phyloP scores from a whole-genome alignment of 768 basidiomycete species.

The Rubroboletus pulcherrimus region DNA sequence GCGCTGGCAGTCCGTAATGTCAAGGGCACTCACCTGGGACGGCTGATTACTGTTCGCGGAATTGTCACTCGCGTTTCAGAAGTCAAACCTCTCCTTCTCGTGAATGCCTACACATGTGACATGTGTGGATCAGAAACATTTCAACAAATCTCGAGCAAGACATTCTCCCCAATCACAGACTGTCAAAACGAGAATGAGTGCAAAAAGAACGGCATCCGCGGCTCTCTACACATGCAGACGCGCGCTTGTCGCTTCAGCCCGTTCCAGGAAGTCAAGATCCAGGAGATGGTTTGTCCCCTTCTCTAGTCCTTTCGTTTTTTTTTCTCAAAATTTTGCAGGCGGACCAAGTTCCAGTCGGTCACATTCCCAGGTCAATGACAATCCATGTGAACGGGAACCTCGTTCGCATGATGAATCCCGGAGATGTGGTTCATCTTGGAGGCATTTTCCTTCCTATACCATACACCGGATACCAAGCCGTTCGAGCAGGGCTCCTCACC shows the following conservation, averaged over 20 bases:
- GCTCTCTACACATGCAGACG: slow-evolving; percentile 96
- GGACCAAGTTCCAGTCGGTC: slow-evolving; percentile 98
- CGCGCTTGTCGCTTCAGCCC: slow-evolving; percentile 95
- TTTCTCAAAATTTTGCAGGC: slow-evolving; percentile 48
- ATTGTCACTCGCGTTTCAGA: slow-evolving; percentile 99
- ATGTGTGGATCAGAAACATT: slow-evolving; percentile 98
- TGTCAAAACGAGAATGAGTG: slow-evolving; percentile 88
- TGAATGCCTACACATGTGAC: slow-evolving; percentile 98
- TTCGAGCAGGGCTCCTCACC: slow-evolving; percentile 93
- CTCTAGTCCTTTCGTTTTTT: neutral
- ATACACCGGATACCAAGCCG: slow-evolving; percentile 95
- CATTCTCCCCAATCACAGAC: slow-evolving; percentile 83
- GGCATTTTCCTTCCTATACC: slow-evolving; percentile 97
- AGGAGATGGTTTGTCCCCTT: slow-evolving; percentile 77
- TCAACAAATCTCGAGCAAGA: slow-evolving; percentile 91
- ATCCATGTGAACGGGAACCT: slow-evolving; percentile 89
- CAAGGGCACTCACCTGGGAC: slow-evolving; percentile 81
- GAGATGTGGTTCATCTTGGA: slow-evolving; percentile 93
- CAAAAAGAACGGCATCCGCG: slow-evolving; percentile 79
- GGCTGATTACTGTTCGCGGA: slow-evolving; percentile 91
- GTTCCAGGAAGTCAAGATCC: slow-evolving; percentile 98
- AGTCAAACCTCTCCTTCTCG: slow-evolving; percentile 94
- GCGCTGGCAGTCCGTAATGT: slow-evolving; percentile 91
- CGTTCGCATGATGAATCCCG: slow-evolving; percentile 89
- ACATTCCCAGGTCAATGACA: slow-evolving; percentile 98